phyloP scores from a whole-genome alignment of 257 asterid species.

The Ilex asprella region DNA sequence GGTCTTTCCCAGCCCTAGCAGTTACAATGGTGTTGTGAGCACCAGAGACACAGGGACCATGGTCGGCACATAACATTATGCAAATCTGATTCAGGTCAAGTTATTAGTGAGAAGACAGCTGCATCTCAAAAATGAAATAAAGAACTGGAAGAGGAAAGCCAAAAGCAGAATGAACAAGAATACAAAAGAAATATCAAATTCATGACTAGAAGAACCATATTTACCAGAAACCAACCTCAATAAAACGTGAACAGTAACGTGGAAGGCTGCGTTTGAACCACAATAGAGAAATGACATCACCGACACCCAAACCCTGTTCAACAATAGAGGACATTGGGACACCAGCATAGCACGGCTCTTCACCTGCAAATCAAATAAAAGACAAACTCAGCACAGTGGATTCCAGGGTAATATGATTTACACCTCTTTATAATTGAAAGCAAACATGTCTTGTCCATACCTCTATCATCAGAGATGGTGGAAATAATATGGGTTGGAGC shows the following conservation, averaged over 20 bases:
- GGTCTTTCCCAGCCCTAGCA: slow-evolving; percentile 98
- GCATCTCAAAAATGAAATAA: slow-evolving; percentile 1
- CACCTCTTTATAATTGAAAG: slow-evolving; percentile 4
- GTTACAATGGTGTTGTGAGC: slow-evolving; percentile 98
- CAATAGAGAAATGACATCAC: slow-evolving; percentile 90
- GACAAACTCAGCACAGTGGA: slow-evolving; percentile 13
- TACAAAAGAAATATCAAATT: neutral
- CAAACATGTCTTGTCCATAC: slow-evolving; percentile 24
- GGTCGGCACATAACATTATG: slow-evolving; percentile 97
- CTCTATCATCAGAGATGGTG: slow-evolving; percentile 97
- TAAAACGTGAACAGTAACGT: slow-evolving; percentile 87
- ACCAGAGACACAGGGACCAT: slow-evolving; percentile 99
- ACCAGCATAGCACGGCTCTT: slow-evolving; percentile 94
- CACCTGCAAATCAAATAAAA: slow-evolving; percentile 51
- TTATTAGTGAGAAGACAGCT: slow-evolving; percentile 11
- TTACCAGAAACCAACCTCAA: slow-evolving; percentile 52
- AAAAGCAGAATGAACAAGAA: too few relatives aligned
- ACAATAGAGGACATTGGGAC: slow-evolving; percentile 96
- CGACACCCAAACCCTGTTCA: slow-evolving; percentile 96
- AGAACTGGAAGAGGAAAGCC: neutral
- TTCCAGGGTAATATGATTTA: neutral
- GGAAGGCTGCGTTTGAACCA: slow-evolving; percentile 99
- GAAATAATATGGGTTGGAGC: slow-evolving; percentile 99
- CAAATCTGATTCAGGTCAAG: slow-evolving; percentile 58
- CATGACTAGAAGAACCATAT: neutral